Evolutionary conservation across 2,329 filamentous ascomycete species (phyloP).

Genomic region (Rosellinia necatrix): DNA sequence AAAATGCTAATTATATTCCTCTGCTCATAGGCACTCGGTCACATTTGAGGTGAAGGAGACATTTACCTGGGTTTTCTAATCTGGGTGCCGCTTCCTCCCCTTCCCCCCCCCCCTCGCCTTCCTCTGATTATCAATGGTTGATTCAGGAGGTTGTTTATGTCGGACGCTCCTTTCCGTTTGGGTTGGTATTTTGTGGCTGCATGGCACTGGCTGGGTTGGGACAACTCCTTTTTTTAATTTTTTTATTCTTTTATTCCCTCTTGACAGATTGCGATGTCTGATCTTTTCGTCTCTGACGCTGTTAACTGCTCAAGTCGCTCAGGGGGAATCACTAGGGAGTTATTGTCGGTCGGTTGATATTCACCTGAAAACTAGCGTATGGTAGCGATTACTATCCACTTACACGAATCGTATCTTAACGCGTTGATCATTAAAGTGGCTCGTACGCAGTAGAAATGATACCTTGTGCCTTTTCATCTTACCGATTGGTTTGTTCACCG

Average conservation of each 20-base stretch:
- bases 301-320: neutral
- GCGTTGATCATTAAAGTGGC: too few relatives aligned
- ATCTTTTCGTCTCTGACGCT: neutral
- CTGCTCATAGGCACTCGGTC: slow-evolving; percentile 47
- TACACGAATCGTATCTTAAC: too few relatives aligned
- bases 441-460: too few relatives aligned
- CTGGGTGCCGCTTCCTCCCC: neutral
- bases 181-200: slow-evolving; percentile 4
- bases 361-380: neutral
- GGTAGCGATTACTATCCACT: neutral
- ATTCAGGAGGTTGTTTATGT: neutral
- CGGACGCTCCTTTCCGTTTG: slow-evolving; percentile 7
- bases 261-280: slow-evolving; percentile 10
- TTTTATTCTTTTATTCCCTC: too few relatives aligned
- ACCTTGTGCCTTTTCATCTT: too few relatives aligned
- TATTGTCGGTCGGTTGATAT: neutral
- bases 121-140: too few relatives aligned
- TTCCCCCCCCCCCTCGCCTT: too few relatives aligned
- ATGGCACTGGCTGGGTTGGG: slow-evolving; percentile 13
- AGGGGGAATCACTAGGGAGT: too few relatives aligned
- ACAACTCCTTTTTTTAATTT: neutral
- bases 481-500: too few relatives aligned
- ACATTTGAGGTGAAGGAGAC: slow-evolving; percentile 65
- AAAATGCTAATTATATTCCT: slow-evolving; percentile 25
- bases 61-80: slow-evolving; percentile 68